Evolutionary conservation across 2,329 filamentous ascomycete genomes (phyloP).

Genomic region (Colletotrichum brevisporum): DNA sequence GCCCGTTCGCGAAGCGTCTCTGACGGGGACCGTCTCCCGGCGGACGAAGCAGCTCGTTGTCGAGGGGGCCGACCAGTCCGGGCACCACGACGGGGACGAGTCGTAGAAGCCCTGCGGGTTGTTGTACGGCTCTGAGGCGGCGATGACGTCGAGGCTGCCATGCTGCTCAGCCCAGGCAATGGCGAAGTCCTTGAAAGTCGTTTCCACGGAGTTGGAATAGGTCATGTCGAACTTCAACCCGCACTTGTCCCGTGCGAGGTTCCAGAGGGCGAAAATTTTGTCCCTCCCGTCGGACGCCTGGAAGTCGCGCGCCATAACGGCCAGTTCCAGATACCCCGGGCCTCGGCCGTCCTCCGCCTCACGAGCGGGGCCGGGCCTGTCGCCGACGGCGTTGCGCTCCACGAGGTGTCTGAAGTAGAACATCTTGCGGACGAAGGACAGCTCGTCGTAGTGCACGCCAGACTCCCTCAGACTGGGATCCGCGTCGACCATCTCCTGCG

Average conservation of each 20-base stretch:
- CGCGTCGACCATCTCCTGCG: neutral
- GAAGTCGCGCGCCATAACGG: constrained; percentile 5
- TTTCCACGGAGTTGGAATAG: neutral
- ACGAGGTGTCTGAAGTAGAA: constrained; percentile 16
- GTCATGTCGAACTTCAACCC: neutral
- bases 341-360: neutral
- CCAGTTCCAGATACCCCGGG: neutral
- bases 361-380: neutral
- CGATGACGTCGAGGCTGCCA: constrained; percentile 13
- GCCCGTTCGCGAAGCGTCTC: neutral
- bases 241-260: neutral
- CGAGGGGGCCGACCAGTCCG: neutral
- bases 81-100: neutral
- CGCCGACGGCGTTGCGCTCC: neutral
- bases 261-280: constrained; percentile 9
- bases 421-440: neutral
- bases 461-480: neutral
- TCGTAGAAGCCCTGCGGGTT: neutral
- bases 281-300: constrained; percentile 4
- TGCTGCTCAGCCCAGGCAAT: constrained; percentile 11
- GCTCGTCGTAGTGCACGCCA: neutral
- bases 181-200: neutral
- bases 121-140: neutral
- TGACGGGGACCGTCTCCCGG: neutral
- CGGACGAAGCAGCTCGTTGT: constrained; percentile 4